These are phyloP conservation scores for Eucommia ulmoides DNA, from an alignment of 257 asterid species.

Conservation along the genomic window DNA sequence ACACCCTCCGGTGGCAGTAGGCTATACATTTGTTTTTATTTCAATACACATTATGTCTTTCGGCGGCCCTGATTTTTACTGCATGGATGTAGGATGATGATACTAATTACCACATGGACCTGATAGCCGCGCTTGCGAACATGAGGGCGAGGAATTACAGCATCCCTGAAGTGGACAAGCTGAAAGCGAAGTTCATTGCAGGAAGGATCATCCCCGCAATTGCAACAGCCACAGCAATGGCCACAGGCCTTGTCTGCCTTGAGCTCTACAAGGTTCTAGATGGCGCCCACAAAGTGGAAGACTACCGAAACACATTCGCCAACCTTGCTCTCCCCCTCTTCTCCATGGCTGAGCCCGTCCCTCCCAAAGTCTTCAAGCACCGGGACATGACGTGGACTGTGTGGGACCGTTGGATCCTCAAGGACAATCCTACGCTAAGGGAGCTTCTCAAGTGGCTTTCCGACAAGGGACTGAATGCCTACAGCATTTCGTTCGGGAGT, in stretches of 20 bases:
- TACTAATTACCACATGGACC: slow-evolving; percentile 84
- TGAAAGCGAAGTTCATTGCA: slow-evolving; percentile 82
- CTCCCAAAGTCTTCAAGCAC: slow-evolving; percentile 63
- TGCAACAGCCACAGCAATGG: slow-evolving; percentile 90
- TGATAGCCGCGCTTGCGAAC: slow-evolving; percentile 84
- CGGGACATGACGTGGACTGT: slow-evolving; percentile 79
- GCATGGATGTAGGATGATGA: slow-evolving; percentile 66
- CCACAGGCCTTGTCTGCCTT: slow-evolving; percentile 85
- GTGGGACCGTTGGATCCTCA: slow-evolving; percentile 81
- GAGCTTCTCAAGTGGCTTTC: slow-evolving; percentile 3
- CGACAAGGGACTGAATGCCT: slow-evolving; percentile 1
- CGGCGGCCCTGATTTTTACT: neutral
- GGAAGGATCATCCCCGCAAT: slow-evolving; percentile 92
- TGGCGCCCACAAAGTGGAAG: slow-evolving; percentile 72
- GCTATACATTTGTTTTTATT: too few species aligned
- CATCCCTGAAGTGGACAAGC: slow-evolving; percentile 82
- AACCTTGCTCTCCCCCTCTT: slow-evolving; percentile 77
- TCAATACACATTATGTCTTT: too few species aligned
- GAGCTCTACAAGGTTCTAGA: slow-evolving; percentile 76
- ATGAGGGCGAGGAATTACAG: slow-evolving; percentile 94
- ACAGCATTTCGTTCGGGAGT: slow-evolving; percentile 1
- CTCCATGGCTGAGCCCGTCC: slow-evolving; percentile 84
- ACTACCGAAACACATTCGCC: slow-evolving; percentile 83
- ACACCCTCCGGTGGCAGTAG: too few species aligned
- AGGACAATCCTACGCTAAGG: slow-evolving; percentile 6